These are phyloP conservation scores for Endocarpon pusillum DNA, from an alignment of 495 filamentous ascomycete species.

Conservation along the genomic window DNA sequence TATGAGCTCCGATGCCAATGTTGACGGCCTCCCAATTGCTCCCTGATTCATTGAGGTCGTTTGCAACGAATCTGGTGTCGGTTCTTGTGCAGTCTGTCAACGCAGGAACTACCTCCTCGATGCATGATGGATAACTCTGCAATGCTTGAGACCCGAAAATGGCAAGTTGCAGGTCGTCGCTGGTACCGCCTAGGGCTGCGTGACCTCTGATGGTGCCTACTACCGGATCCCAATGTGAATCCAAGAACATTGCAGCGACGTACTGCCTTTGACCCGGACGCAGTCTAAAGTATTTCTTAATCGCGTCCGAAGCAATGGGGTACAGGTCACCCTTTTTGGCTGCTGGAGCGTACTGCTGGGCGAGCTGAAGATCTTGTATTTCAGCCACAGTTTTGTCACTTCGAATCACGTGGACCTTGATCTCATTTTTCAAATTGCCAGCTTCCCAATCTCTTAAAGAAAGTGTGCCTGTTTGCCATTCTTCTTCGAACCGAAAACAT, in stretches of 20 bases:
- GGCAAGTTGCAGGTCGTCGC: conserved; percentile 57
- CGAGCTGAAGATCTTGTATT: conserved; percentile 56
- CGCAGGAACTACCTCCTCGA: conserved; percentile 74
- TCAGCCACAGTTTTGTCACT: conserved; percentile 71
- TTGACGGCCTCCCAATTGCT: conserved; percentile 87
- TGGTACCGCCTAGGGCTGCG: conserved; percentile 56
- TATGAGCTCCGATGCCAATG: conserved; percentile 77
- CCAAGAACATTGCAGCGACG: conserved; percentile 66
- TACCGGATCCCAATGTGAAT: conserved; percentile 69
- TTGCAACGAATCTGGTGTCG: conserved; percentile 62
- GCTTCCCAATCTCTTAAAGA: conserved; percentile 50
- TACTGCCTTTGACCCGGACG: conserved; percentile 64
- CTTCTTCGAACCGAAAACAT: conserved; percentile 78
- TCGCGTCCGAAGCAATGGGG: conserved; percentile 55
- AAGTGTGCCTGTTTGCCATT: conserved; percentile 69
- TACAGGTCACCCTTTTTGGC: conserved; percentile 54
- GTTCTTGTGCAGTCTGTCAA: conserved; percentile 81
- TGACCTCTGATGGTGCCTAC: conserved; percentile 58
- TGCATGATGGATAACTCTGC: conserved; percentile 65
- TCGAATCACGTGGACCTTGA: conserved; percentile 69
- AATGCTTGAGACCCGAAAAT: conserved; percentile 83
- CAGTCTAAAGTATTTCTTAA: conserved; percentile 56
- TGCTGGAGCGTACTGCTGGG: conserved; percentile 61
- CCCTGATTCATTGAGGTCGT: conserved; percentile 68
- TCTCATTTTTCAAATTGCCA: conserved; percentile 69